phyloP scores from a whole-genome alignment of 2,329 filamentous ascomycete species.

The Dothideomycetes sp. region DNA sequence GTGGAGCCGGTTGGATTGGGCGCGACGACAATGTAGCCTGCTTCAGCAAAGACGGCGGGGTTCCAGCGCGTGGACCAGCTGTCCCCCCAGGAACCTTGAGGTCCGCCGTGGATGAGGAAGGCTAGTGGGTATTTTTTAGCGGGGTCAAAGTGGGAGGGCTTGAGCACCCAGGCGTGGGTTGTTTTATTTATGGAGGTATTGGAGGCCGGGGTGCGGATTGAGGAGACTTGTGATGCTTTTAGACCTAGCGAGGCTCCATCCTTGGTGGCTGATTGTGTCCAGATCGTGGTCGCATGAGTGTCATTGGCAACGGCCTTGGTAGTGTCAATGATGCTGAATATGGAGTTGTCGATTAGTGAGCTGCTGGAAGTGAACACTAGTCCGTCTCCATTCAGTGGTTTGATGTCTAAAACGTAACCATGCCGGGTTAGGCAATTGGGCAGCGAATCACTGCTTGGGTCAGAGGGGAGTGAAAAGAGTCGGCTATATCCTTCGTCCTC shows the following conservation, averaged over 20 bases:
- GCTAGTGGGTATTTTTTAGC: conserved; percentile 67
- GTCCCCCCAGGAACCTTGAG: conserved; percentile 65
- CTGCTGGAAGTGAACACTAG: conserved; percentile 54
- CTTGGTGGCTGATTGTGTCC: conserved; percentile 46
- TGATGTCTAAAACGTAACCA: conserved; percentile 44
- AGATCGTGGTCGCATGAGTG: conserved; percentile 15
- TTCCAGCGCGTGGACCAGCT: conserved; percentile 80
- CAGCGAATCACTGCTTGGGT: conserved; percentile 14
- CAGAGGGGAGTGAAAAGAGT: conserved; percentile 50
- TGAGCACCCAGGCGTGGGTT: conserved; percentile 61
- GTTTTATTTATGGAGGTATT: conserved; percentile 39
- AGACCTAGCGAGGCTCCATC: conserved; percentile 58
- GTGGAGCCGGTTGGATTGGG: conserved; percentile 79
- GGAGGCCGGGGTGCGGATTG: conserved; percentile 59
- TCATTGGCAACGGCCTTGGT: conserved; percentile 21
- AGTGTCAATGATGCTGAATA: conserved; percentile 51
- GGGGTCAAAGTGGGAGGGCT: conserved; percentile 52
- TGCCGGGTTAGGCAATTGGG: conserved; percentile 41
- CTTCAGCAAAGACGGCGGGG: conserved; percentile 73
- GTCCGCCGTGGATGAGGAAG: conserved; percentile 73
- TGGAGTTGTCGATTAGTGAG: conserved; percentile 61
- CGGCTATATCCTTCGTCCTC: conserved; percentile 56
- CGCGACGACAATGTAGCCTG: conserved; percentile 72
- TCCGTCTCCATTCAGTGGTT: conserved; percentile 35
- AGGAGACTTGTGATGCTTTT: conserved; percentile 49